A percentile compares a stretch with the other conserved stretches of the same genome.
Conservation (phyloP, 371 early-diverging fungal genomes). For the Zopfochytrium polystomum region DNA sequence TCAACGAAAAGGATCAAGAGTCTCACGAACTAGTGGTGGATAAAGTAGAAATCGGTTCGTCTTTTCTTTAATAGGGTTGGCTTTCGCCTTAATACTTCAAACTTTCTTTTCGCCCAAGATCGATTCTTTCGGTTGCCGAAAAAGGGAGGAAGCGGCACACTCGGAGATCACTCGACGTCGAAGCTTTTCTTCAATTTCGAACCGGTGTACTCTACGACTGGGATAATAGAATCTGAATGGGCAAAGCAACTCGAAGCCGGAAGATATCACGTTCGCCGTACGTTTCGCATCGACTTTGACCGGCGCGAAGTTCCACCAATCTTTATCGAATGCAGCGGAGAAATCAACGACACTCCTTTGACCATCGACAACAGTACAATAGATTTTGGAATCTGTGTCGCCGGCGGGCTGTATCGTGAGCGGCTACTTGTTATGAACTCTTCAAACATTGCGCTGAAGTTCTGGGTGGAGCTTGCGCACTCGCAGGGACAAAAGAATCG, state of each 20-base stretch:
- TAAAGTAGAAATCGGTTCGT: too few species aligned
- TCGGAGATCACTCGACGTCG: too few species aligned
- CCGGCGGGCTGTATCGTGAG: conserved; percentile 22
- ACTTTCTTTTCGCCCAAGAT: too few species aligned
- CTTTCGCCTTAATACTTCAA: too few species aligned
- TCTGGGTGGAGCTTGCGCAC: conserved; percentile 18
- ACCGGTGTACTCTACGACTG: too few species aligned
- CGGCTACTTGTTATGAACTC: conserved; percentile 21
- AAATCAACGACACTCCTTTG: conserved; percentile 15
- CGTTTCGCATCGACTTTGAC: conserved; percentile 17
- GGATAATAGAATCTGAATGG: too few species aligned
- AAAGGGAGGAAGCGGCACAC: too few species aligned
- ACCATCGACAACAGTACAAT: conserved; percentile 15
- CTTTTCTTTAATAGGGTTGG: too few species aligned
- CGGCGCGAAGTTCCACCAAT: conserved; percentile 17
- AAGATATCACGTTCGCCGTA: background rate
- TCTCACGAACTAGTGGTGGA: too few species aligned
- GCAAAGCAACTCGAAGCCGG: background rate
- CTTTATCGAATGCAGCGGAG: conserved; percentile 23
- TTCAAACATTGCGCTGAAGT: conserved; percentile 28
- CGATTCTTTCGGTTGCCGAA: too few species aligned
- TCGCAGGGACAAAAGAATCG: background rate
- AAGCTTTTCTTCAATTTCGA: too few species aligned
- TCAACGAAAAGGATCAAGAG: too few species aligned
- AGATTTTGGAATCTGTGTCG: conserved; percentile 30